These are phyloP conservation scores for Aspergillus novofumigatus DNA, from an alignment of 2,329 filamentous ascomycete species.

Conservation along the genomic window DNA sequence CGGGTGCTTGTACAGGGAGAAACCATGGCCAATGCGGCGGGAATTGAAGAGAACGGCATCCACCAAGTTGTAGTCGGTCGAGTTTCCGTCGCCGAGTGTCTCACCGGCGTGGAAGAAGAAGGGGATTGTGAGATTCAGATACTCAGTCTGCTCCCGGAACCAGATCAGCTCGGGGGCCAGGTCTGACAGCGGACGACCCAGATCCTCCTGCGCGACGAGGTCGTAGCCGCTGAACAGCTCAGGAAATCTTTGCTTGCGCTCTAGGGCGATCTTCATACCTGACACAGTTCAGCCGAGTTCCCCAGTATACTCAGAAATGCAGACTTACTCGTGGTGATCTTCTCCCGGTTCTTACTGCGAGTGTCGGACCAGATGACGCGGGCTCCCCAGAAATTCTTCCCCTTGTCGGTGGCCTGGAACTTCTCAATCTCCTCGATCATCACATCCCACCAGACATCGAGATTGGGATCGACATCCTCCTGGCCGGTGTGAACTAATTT, in stretches of 20 bases:
- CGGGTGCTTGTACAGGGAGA: conserved; percentile 84
- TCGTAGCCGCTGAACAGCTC: conserved; percentile 80
- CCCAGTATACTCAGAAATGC: background rate
- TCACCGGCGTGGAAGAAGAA: conserved; percentile 96
- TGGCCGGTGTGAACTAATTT: conserved; percentile 64
- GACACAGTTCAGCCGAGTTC: conserved; percentile 58
- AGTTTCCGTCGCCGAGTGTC: conserved; percentile 73
- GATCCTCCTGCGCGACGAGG: conserved; percentile 80
- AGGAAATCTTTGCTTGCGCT: conserved; percentile 71
- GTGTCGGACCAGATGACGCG: conserved; percentile 77
- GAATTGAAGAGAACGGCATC: conserved; percentile 81
- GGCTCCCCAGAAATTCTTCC: conserved; percentile 74
- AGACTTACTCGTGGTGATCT: conserved; percentile 7
- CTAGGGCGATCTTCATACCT: conserved; percentile 80
- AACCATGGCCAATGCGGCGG: conserved; percentile 80
- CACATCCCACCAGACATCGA: conserved; percentile 60
- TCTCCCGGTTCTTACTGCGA: conserved; percentile 39
- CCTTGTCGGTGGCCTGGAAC: conserved; percentile 67
- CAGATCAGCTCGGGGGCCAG: conserved; percentile 80
- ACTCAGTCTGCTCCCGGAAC: conserved; percentile 77
- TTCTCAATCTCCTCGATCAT: conserved; percentile 70
- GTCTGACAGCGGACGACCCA: conserved; percentile 68
- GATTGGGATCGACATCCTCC: conserved; percentile 60
- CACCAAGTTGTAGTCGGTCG: conserved; percentile 76
- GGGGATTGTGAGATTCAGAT: conserved; percentile 72